Evolutionary conservation across 257 asterid species (phyloP).

Genomic region (Cordia subcordata): DNA sequence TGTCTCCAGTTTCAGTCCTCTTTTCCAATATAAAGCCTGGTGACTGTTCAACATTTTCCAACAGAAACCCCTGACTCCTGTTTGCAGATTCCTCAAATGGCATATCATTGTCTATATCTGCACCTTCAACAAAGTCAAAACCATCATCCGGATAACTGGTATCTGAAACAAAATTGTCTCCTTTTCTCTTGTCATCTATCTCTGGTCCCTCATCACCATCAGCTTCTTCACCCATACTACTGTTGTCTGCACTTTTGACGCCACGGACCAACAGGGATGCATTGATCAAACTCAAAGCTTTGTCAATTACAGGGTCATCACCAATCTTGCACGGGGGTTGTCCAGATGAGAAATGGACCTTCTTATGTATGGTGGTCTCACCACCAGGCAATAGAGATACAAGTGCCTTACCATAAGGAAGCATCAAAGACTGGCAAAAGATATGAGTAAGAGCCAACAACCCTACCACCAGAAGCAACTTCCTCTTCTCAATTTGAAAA

Average conservation of each 20-base stretch:
- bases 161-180: conserved; percentile 21
- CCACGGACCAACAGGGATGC: conserved; percentile 24
- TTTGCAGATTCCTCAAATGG: conserved; percentile 29
- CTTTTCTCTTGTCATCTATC: conserved; percentile 20
- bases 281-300: conserved; percentile 18
- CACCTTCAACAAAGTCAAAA: conserved; percentile 70
- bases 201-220: conserved; percentile 13
- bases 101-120: conserved; percentile 33
- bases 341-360: conserved; percentile 12
- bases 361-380: conserved; percentile 10
- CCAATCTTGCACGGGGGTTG: conserved; percentile 20
- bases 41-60: conserved; percentile 16
- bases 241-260: conserved; percentile 19
- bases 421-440: conserved; percentile 72
- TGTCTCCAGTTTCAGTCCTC: conserved; percentile 12
- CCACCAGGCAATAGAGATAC: conserved; percentile 42
- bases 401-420: conserved; percentile 68
- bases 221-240: conserved; percentile 8
- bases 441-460: conserved; percentile 70
- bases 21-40: conserved; percentile 6
- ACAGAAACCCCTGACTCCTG: conserved; percentile 25
- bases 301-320: conserved; percentile 15
- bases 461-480: conserved; percentile 66
- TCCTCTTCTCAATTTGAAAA: conserved; percentile 54
- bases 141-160: conserved; percentile 33